Conservation (phyloP, 495 filamentous ascomycete species). For the Clavariopsis aquatica region DNA sequence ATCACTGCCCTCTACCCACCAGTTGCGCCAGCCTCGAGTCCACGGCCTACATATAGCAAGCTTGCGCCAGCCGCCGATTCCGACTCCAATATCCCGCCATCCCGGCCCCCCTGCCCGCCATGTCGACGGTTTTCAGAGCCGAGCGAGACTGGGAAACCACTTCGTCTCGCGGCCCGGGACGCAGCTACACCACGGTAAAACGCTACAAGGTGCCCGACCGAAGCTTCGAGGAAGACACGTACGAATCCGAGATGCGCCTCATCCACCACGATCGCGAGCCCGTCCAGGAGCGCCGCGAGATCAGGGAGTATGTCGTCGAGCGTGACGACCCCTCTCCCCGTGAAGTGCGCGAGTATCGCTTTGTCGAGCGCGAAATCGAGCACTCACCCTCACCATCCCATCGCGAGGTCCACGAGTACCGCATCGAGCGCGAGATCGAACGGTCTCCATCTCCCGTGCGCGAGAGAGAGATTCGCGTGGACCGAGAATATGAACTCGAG, state of each 20-base stretch:
- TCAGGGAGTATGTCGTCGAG: constrained; percentile 33
- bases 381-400: constrained; percentile 35
- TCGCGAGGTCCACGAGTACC: constrained; percentile 39
- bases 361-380: constrained; percentile 35
- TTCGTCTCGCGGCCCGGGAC: constrained; percentile 31
- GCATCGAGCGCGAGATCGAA: constrained; percentile 41
- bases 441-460: constrained; percentile 37
- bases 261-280: constrained; percentile 38
- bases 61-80: neutral
- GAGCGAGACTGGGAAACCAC: constrained; percentile 39
- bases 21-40: neutral
- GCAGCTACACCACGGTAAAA: constrained; percentile 46
- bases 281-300: constrained; percentile 22
- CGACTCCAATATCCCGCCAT: neutral
- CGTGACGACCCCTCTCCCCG: constrained; percentile 10
- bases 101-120: constrained; percentile 14
- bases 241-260: constrained; percentile 43
- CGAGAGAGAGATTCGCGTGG: constrained; percentile 40
- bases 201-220: constrained; percentile 48
- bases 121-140: constrained; percentile 37
- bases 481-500: constrained; percentile 41
- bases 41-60: neutral
- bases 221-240: constrained; percentile 32
- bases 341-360: constrained; percentile 34
- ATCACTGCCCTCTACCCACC: neutral